Percentiles rank a stretch among this genome's conserved stretches.
phyloP scores from a whole-genome alignment of 1,139 yeast species.

The Candida gigantensis region DNA sequence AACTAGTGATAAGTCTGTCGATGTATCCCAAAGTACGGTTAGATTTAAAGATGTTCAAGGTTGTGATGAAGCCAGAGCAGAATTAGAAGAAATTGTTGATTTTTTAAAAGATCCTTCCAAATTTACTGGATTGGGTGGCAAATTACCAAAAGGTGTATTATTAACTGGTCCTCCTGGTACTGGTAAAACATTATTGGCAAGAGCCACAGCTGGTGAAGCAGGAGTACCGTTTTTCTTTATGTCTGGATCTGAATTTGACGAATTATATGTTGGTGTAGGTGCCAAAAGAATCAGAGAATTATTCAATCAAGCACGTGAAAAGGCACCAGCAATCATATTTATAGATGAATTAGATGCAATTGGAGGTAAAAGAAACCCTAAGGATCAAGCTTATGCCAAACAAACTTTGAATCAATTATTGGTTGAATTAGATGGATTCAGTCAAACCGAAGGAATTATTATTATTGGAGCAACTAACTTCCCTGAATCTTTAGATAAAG shows the following conservation, averaged over 20 bases:
- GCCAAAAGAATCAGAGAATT: constrained; percentile 96
- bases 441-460: constrained; percentile 89
- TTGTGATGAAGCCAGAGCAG: constrained; percentile 97
- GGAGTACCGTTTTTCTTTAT: constrained; percentile 98
- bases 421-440: constrained; percentile 95
- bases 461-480: constrained; percentile 98
- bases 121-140: constrained; percentile 96
- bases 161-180: constrained; percentile 99
- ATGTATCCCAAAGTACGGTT: constrained; percentile 84
- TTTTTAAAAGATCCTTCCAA: constrained; percentile 94
- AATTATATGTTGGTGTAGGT: constrained; percentile 97
- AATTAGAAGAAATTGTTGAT: constrained; percentile 94
- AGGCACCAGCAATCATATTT: constrained; percentile 95
- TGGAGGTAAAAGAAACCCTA: constrained; percentile 96
- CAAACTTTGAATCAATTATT: constrained; percentile 94
- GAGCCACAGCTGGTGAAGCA: constrained; percentile 99
- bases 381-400: constrained; percentile 96
- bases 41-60: constrained; percentile 94
- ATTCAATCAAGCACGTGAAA: constrained; percentile 88
- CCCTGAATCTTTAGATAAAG: constrained; percentile 95
- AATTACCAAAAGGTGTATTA: constrained; percentile 93
- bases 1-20: constrained; percentile 74
- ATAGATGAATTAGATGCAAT: constrained; percentile 91
- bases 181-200: constrained; percentile 94
- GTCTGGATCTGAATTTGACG: constrained; percentile 99